Base-by-base conservation (phyloP, 768 basidiomycete genomes). In the Lentinula sp. region DNA sequence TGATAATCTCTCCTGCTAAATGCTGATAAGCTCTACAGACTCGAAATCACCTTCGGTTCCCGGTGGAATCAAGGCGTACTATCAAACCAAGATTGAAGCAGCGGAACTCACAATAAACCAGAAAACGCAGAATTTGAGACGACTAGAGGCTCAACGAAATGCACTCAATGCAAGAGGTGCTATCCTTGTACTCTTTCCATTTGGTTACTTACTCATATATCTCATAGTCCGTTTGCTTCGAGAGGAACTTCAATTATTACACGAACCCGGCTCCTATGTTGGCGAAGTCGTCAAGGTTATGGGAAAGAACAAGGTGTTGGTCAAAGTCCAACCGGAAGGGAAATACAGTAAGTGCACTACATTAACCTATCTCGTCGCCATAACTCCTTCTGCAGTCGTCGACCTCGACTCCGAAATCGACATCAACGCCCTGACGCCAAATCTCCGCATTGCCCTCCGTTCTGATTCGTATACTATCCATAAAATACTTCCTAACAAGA, bases 291-390 rank as follows among this genome's bases (percentile, higher is more conserved):
- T 98, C 66, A 98, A 96, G 75, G 89, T 97, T 5, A 99, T 98
- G 97, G 94, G 95, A 59, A 98, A 98, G 88, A 98, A 87, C 74
- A 98, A 97, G 75, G 95, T 98, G 13, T 76, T 98, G 45, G 95
- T 99, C 64, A 98, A 99, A 73, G 94, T 98, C 5, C 95, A 98
- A 71, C 96, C 95, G 0, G 95, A 99, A 78, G 97, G 96, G 57
- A 98, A 98, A 85, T 98, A 98, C 78, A 96, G 95, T 98, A 65
- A 69, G 92, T 83, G 43, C 7, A 37, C 45, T 1, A 8, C 31
- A 42, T 4, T 11, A 21, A 8, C 18, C 1, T 21, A 40, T n/a
- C 16, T 53, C n/a, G 39, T 52, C 13, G 6, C 42, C 56, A 18
- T 51, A 51, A 43, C 46, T 51, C 3, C 3, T 5, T 61, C 10